These are phyloP conservation scores for Panellus pusillus DNA, from an alignment of 768 basidiomycete species.

Conservation along the genomic window DNA sequence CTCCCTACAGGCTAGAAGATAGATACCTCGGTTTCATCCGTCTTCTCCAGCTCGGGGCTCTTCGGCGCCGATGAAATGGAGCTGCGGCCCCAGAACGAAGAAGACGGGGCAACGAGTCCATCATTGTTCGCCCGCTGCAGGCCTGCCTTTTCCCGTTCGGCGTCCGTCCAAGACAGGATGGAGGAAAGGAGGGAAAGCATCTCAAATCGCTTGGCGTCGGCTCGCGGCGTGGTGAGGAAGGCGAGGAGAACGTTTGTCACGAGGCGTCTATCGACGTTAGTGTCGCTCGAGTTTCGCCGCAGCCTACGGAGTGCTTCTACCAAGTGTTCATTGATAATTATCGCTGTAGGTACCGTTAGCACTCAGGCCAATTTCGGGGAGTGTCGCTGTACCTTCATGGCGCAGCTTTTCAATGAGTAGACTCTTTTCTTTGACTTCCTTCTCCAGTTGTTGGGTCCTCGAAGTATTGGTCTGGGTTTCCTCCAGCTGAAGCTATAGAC, in stretches of 20 bases:
- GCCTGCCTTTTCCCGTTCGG: constrained; percentile 90
- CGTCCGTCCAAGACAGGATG: constrained; percentile 90
- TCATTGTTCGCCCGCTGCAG: constrained; percentile 53
- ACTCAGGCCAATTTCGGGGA: neutral
- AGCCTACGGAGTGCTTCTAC: constrained; percentile 97
- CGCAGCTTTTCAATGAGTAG: constrained; percentile 92
- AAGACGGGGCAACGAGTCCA: constrained; percentile 25
- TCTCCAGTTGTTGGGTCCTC: constrained; percentile 72
- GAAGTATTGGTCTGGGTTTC: constrained; percentile 68
- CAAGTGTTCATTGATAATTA: constrained; percentile 96
- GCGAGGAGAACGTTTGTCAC: constrained; percentile 92
- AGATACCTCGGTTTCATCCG: constrained; percentile 79
- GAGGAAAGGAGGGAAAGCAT: constrained; percentile 89
- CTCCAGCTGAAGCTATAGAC: constrained; percentile 67
- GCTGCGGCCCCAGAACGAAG: constrained; percentile 45
- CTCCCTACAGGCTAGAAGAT: neutral
- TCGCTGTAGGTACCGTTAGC: constrained; percentile 51
- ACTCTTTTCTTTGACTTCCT: constrained; percentile 94
- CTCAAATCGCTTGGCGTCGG: constrained; percentile 94
- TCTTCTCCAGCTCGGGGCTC: constrained; percentile 66
- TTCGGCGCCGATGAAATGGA: constrained; percentile 39
- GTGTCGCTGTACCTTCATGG: constrained; percentile 72
- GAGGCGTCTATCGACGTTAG: constrained; percentile 89
- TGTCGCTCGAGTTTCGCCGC: constrained; percentile 81
- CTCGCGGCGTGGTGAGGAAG: constrained; percentile 87